Percentiles rank a stretch among this genome's conserved stretches.
phyloP scores from a whole-genome alignment of 1,139 yeast genomes.

The Lodderomyces elongisporus region DNA sequence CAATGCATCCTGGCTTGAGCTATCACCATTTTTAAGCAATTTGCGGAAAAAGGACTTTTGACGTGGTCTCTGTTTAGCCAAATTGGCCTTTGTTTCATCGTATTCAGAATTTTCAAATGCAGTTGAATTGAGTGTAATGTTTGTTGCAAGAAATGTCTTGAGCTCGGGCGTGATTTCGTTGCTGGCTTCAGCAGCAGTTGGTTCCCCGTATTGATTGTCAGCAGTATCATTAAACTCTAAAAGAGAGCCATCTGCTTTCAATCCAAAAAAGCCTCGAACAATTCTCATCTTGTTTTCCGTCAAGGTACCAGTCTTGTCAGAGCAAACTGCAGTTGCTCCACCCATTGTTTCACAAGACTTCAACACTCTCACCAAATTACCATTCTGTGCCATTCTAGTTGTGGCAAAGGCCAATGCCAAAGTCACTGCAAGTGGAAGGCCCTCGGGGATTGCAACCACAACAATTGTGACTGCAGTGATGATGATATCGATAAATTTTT shows the following conservation, averaged over 20 bases:
- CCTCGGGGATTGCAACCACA: constrained; percentile 98
- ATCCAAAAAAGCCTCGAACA: constrained; percentile 67
- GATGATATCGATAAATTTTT: constrained; percentile 74
- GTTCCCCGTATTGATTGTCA: constrained; percentile 15
- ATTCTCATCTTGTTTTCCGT: constrained; percentile 92
- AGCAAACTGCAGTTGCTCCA: constrained; percentile 93
- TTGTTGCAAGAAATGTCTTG: constrained; percentile 43
- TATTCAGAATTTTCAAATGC: constrained; percentile 70
- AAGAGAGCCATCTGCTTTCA: constrained; percentile 11
- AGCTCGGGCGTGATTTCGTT: constrained; percentile 27
- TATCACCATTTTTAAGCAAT: constrained; percentile 13
- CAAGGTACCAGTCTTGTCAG: constrained; percentile 95
- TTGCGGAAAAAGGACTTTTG: constrained; percentile 21
- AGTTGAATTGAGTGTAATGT: constrained; percentile 75
- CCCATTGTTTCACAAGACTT: constrained; percentile 99
- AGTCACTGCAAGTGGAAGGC: constrained; percentile 93
- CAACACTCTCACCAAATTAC: constrained; percentile 89
- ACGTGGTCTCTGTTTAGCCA: constrained; percentile 27
- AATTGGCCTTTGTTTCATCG: constrained; percentile 30
- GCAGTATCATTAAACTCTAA: constrained; percentile 43
- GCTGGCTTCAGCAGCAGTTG: constrained; percentile 30
- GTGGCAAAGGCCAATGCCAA: constrained; percentile 96
- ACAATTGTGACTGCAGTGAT: constrained; percentile 89
- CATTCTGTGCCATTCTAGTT: constrained; percentile 95
- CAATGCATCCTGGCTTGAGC: constrained; percentile 11